Evolutionary conservation across 2,329 filamentous ascomycete species (phyloP).

Genomic region (Aspergillus carbonarius): DNA sequence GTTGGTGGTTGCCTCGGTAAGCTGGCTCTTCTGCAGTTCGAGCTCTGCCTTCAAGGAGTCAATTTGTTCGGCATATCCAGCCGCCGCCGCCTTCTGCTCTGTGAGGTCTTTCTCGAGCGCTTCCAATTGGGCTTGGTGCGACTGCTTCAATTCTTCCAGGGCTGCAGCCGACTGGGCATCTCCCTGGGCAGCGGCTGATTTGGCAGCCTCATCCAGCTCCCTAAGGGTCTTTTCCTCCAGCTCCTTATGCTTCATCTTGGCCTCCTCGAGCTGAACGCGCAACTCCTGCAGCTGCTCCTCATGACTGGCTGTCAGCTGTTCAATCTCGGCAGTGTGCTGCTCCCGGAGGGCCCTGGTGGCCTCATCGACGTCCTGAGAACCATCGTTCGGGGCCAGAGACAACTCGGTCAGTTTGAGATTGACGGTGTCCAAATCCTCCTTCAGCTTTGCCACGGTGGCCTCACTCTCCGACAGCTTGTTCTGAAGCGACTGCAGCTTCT

Average conservation of each 20-base stretch:
- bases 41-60: slow-evolving; percentile 32
- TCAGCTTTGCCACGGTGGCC: slow-evolving; percentile 33
- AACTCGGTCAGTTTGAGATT: slow-evolving; percentile 37
- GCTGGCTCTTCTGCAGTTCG: slow-evolving; percentile 28
- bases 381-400: slow-evolving; percentile 26
- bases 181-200: slow-evolving; percentile 36
- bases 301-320: slow-evolving; percentile 33
- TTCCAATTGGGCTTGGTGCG: slow-evolving; percentile 38
- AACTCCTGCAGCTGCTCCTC: slow-evolving; percentile 34
- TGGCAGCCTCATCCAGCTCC: slow-evolving; percentile 41
- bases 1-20: slow-evolving; percentile 28
- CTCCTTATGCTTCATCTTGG: slow-evolving; percentile 37
- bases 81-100: slow-evolving; percentile 33
- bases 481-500: slow-evolving; percentile 37
- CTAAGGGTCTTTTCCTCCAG: slow-evolving; percentile 37
- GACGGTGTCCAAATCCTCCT: slow-evolving; percentile 33
- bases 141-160: slow-evolving; percentile 39
- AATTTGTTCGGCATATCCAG: slow-evolving; percentile 31
- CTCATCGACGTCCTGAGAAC: slow-evolving; percentile 22
- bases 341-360: slow-evolving; percentile 28
- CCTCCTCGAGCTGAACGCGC: slow-evolving; percentile 35
- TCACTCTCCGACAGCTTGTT: slow-evolving; percentile 39
- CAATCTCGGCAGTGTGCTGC: slow-evolving; percentile 35
- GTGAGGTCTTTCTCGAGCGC: slow-evolving; percentile 36
- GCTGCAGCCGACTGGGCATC: slow-evolving; percentile 35